Base-by-base conservation (phyloP, 495 filamentous ascomycete species). In the Talaromyces liani region DNA sequence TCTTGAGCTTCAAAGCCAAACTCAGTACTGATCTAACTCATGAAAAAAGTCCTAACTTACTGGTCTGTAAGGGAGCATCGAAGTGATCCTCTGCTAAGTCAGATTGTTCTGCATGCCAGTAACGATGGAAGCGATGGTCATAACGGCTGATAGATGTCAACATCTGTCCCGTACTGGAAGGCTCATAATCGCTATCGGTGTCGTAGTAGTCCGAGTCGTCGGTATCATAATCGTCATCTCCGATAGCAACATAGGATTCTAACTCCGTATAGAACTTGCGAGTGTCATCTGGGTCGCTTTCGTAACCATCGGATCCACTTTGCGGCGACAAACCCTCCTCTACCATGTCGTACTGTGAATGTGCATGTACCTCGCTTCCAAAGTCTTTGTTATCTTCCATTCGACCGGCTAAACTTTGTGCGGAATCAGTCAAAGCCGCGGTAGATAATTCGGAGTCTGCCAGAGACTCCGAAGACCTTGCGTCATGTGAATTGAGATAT, bases 201-300 rank as follows among this genome's bases (percentile, higher is more conserved):
- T 69, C 65, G 22, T 67, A 68, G 33, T 74, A 69, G 22, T 72
- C 74, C 6, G 70, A 68, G 60, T 53, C 63, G 14, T 64, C 63
- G 22, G 55, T 12, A 58, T 63, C 49, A 7, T 41, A 25, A 41
- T 45, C 54, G 33, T 58, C 62, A 6, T 58, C 62, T 7, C 31
- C 22, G 24, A 29, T 18, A 36, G 27, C 29, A 25, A 64, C 9
- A 16, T 22, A 33, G 4, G 25, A 33, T 6, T 54, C 24, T 41
- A 62, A n/a, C 24, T 49, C 60, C 1, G 39, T 62, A 34, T 80
- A 78, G 34, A 79, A 80, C 34, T 67, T 71, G 25, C 71, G 65
- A 33, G 73, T 67, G 27, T 80, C 74, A 53, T 74, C 72, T 1
- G 69, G 61, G 14, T 78, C 74, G 57, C 73, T 66, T 45, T 75